Evolutionary conservation across 257 asterid species (phyloP), one percentile per base, ranked within the genome.

Genomic region (Solanum pimpinellifolium): DNA sequence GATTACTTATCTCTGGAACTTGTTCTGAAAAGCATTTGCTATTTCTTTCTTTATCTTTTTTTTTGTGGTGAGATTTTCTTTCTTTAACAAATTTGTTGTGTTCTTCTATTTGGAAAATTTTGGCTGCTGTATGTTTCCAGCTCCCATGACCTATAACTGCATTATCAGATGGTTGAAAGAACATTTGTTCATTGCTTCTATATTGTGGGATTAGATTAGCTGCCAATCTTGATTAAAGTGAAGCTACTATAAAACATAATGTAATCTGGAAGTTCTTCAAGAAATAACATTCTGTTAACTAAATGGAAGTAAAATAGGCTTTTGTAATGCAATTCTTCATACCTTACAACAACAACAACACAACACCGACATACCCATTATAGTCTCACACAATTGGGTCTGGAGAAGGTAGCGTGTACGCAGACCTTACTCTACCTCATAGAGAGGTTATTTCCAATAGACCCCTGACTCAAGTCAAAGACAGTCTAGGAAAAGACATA

Each of bases 1-100:
- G 60, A 31, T 87, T 88, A 56, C 85, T 86, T 42, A 84, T 76
- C 77, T 68, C 60, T 77, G 59, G 85, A 83, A 76, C 69, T 31
- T 83, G 52, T 25, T 56, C 33, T 72, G 56, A 86, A 31, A 86
- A 31, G 39, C 65, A 78, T 25, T 25, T 25, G 27, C 56, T 14
- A 66, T 84, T 65, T 84, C 37, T 62, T 83, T 62, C n/a, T 68
- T 46, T 29, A 15, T 70, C 46, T 4, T 29, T 12, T 56, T 60
- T 68, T 31, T 4, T 4, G 11, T 10, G 42, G 77, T 70, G 25
- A 15, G 21, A 23, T 83, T 59, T 83, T 83, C 23, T 60, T 83
- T n/a, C 59, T 44, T 46, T 20, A 25, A 69, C 68, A 16, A 80
- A 18, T 29, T 78, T 16, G 85, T 29, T 47, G 27, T 85, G 83